Evolutionary conservation across 345 rosid genomes (phyloP), one percentile per base, ranked within the genome.

Genomic region (Nasturtium officinale): DNA sequence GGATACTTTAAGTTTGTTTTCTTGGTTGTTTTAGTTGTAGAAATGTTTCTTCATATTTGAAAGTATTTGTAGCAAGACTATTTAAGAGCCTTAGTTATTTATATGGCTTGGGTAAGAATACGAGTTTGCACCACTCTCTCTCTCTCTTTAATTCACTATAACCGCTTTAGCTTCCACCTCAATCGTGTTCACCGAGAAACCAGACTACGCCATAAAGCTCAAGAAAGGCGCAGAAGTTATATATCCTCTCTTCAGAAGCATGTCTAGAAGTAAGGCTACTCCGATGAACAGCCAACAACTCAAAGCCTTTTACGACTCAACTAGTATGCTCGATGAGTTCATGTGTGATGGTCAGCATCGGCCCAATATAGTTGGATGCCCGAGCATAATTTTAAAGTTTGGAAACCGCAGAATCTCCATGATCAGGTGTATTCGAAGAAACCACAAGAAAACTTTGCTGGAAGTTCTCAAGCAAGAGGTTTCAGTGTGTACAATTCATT

Each of bases 161-260:
- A 32, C 10, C 0, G 90, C 97, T 35, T 61, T 92, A 3, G 84
- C 96, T 0, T 84, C 97, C 0, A 94, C 96, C n/a, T 92, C 94
- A 1, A 88, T 88, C 2, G 96, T 88, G 2, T 92, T 92, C 79
- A 70, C 73, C 0, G 94, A 87, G 72, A 37, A 82, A n/a, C 71
- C 32, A 6, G 61, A 78, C 37, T 92, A 92, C 73, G 77, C 96
- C 18, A 29, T 61, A 74, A 85, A 79, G 55, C 87, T 92, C 9
- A 54, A 57, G 32, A 85, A 73, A 59, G 96, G 92, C 0, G 98
- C 98, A 16, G 65, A 73, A 48, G 80, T 89, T 0, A 2, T 26
- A 26, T 26, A 26, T 26, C 28, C 28, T 26, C 3, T 26, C 28
- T 26, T 26, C 5, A 26, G 28, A 26, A 2, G 28, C 2, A 26